Evolutionary conservation across 2,329 filamentous ascomycete genomes (phyloP).

Genomic region (Ploettnerulaceae sp.): DNA sequence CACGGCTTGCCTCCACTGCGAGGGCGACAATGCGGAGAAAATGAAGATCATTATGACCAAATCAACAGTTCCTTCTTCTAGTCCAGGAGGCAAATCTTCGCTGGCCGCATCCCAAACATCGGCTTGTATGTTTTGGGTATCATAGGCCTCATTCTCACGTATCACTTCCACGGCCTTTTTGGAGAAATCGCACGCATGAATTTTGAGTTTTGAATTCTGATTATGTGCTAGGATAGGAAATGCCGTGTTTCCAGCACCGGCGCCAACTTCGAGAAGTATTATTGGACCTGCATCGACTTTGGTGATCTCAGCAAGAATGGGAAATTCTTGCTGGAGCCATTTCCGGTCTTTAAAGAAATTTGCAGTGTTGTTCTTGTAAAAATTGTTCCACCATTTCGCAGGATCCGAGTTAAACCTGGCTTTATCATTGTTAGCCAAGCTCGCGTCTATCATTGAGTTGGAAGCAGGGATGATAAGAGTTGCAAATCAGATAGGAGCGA

Average conservation of each 20-base stretch:
- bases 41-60: conserved; percentile 95
- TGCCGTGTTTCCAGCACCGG: conserved; percentile 92
- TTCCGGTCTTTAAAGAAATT: conserved; percentile 99
- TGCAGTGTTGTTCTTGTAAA: conserved; percentile 94
- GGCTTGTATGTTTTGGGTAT: conserved; percentile 67
- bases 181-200: conserved; percentile 95
- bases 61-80: conserved; percentile 77
- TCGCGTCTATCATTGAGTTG: conserved; percentile 10
- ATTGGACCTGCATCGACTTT: conserved; percentile 62
- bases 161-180: conserved; percentile 94
- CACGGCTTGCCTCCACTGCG: conserved; percentile 79
- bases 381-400: conserved; percentile 95
- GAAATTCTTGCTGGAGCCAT: conserved; percentile 95
- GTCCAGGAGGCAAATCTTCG: conserved; percentile 66
- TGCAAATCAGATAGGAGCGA: conserved; percentile 66
- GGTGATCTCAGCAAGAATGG: conserved; percentile 74
- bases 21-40: conserved; percentile 83
- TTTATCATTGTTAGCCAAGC: conserved; percentile 42
- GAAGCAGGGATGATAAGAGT: conserved; percentile 11
- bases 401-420: conserved; percentile 84
- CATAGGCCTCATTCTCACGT: conserved; percentile 71
- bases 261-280: conserved; percentile 82
- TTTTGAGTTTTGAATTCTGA: conserved; percentile 71
- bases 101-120: conserved; percentile 92
- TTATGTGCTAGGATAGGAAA: conserved; percentile 86